These are phyloP conservation scores for Ceratocystis papillata DNA, from an alignment of 2,329 filamentous ascomycete species.

Conservation along the genomic window DNA sequence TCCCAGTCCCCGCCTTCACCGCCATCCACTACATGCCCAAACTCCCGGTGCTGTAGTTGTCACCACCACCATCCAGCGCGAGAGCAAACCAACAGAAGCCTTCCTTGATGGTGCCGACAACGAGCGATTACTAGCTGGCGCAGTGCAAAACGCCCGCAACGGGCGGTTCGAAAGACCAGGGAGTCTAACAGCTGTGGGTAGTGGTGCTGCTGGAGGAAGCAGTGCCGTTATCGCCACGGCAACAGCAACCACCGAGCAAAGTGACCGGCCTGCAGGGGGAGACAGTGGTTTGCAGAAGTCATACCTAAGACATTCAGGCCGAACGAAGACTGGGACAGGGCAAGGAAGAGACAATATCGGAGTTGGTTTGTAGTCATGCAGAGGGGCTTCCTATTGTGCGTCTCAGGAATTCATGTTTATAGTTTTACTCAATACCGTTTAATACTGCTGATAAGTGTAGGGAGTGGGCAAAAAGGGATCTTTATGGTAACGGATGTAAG, in stretches of 20 bases:
- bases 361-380: background rate
- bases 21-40: background rate
- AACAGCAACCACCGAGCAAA: background rate
- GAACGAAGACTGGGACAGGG: background rate
- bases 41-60: conserved; percentile 29
- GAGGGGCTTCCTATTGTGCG: background rate
- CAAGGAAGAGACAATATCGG: background rate
- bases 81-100: conserved; percentile 29
- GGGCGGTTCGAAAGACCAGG: background rate
- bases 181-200: conserved; percentile 6
- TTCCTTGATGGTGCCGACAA: conserved; percentile 19
- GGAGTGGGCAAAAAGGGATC: too few relatives aligned
- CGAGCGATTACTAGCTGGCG: conserved; percentile 19
- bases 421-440: background rate
- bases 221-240: background rate
- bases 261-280: background rate
- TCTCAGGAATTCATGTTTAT: background rate
- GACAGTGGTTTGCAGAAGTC: background rate
- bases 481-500: too few relatives aligned
- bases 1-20: background rate
- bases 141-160: background rate
- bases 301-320: background rate
- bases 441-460: background rate
- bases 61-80: conserved; percentile 34
- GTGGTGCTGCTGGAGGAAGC: background rate